A percentile compares a stretch with the other conserved stretches of the same genome.
Evolutionary conservation across 1,284 basidiomycete genomes (phyloP).

Genomic region (Fomes fomentarius): DNA sequence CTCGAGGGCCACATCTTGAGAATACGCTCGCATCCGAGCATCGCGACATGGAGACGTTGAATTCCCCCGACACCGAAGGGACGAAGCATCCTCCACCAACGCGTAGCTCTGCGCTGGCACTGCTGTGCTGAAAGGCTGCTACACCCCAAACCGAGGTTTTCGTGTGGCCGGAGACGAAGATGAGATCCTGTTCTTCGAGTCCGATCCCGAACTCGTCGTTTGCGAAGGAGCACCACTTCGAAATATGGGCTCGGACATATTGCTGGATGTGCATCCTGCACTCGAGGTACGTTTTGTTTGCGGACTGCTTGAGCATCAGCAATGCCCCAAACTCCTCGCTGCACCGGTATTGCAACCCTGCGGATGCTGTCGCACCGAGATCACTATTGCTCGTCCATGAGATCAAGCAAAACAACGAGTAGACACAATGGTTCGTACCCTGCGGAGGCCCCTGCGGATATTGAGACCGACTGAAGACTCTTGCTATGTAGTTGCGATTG

Average conservation of each 20-base stretch:
- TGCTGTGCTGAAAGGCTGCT: conserved; percentile 4
- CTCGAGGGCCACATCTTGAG: neutral
- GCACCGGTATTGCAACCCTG: conserved; percentile 6
- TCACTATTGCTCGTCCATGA: neutral
- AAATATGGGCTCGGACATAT: conserved; percentile 1
- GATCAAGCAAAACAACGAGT: neutral
- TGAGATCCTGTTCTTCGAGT: conserved; percentile 15
- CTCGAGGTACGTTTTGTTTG: too few species aligned
- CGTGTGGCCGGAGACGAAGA: conserved; percentile 19
- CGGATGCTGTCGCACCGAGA: neutral
- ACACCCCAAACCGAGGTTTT: conserved; percentile 23
- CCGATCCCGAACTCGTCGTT: neutral
- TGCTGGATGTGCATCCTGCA: neutral
- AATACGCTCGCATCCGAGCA: neutral
- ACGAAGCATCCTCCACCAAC: conserved; percentile 1
- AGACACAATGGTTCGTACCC: neutral
- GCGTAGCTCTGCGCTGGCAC: neutral
- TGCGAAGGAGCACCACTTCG: conserved; percentile 9
- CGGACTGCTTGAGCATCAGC: conserved; percentile 6
- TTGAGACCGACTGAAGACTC: neutral
- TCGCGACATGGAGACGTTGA: neutral
- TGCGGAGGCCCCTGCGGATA: neutral
- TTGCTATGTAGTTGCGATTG: conserved; percentile 7
- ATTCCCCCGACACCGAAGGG: neutral
- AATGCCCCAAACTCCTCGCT: conserved; percentile 4